Evolutionary conservation across 2,329 filamentous ascomycete genomes (phyloP).

Genomic region (Podosphaera xanthii): DNA sequence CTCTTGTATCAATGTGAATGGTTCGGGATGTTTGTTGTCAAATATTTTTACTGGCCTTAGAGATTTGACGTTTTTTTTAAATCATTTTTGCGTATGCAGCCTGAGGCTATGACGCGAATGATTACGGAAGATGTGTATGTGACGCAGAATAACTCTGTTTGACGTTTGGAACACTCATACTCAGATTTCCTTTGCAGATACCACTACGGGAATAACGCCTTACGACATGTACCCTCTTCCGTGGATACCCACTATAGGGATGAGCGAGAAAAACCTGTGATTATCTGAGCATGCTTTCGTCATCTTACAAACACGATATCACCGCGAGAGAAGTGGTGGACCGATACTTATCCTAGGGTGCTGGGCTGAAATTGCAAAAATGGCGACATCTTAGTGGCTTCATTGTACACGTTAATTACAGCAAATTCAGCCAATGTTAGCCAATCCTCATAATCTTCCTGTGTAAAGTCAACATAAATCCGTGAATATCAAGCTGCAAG

Average conservation of each 20-base stretch:
- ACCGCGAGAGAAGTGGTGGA: not conserved
- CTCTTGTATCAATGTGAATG: no score
- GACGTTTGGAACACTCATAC: no score
- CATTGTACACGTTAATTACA: slow-evolving; percentile 3
- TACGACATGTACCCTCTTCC: no score
- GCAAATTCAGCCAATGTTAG: slow-evolving; percentile 7
- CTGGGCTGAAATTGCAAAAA: slow-evolving; percentile 5
- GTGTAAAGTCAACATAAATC: slow-evolving; percentile 4
- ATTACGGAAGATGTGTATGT: no score
- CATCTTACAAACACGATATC: not conserved
- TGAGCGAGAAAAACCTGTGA: no score
- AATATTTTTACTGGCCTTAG: not conserved
- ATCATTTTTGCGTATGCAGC: no score
- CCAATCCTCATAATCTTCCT: slow-evolving; percentile 6
- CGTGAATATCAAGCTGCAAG: slow-evolving; percentile 4
- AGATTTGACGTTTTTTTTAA: not conserved
- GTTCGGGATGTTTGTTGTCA: no score
- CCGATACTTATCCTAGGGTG: slow-evolving; percentile 1
- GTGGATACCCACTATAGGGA: no score
- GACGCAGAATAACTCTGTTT: no score
- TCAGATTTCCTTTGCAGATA: no score
- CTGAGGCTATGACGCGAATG: no score
- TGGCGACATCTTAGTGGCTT: slow-evolving; percentile 3
- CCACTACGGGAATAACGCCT: no score
- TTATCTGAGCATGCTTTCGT: not conserved